Percentiles rank a stretch among this genome's conserved stretches.
Evolutionary conservation across 2,329 filamentous ascomycete species (phyloP).

Genomic region (Lizonia empirigonia): DNA sequence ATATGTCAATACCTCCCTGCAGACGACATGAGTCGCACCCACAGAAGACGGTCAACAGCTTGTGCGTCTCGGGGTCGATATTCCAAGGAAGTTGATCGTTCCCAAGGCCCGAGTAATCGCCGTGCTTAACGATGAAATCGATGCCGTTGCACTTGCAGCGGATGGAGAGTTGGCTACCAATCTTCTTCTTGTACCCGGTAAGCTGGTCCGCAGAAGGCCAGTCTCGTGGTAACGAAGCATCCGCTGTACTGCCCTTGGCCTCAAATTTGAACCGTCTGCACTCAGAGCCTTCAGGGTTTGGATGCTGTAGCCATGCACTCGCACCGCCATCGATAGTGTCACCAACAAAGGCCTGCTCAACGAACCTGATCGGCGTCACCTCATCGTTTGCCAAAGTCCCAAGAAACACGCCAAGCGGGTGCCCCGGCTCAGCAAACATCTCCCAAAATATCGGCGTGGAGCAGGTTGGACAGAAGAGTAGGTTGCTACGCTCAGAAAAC

Average conservation of each 20-base stretch:
- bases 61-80: slow-evolving; percentile 53
- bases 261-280: slow-evolving; percentile 24
- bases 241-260: slow-evolving; percentile 14
- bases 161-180: slow-evolving; percentile 43
- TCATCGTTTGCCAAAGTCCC: slow-evolving; percentile 47
- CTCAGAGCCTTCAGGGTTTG: slow-evolving; percentile 43
- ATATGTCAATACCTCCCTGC: slow-evolving; percentile 51
- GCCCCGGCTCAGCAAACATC: slow-evolving; percentile 16
- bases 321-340: slow-evolving; percentile 62
- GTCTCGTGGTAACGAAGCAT: slow-evolving; percentile 32
- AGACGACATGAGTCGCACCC: slow-evolving; percentile 57
- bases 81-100: slow-evolving; percentile 50
- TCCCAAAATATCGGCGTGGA: slow-evolving; percentile 54
- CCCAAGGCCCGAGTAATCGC: slow-evolving; percentile 32
- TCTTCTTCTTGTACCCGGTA: slow-evolving; percentile 20
- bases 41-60: slow-evolving; percentile 50
- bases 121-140: slow-evolving; percentile 48
- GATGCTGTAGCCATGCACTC: slow-evolving; percentile 52
- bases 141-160: slow-evolving; percentile 57
- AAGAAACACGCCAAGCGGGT: slow-evolving; percentile 45
- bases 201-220: slow-evolving; percentile 36
- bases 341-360: slow-evolving; percentile 53
- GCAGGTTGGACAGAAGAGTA: slow-evolving; percentile 55
- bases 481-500: slow-evolving; percentile 42
- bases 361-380: slow-evolving; percentile 35